Base-by-base conservation (phyloP, 2,329 filamentous ascomycete genomes). In the Harringtonia aguacate region DNA sequence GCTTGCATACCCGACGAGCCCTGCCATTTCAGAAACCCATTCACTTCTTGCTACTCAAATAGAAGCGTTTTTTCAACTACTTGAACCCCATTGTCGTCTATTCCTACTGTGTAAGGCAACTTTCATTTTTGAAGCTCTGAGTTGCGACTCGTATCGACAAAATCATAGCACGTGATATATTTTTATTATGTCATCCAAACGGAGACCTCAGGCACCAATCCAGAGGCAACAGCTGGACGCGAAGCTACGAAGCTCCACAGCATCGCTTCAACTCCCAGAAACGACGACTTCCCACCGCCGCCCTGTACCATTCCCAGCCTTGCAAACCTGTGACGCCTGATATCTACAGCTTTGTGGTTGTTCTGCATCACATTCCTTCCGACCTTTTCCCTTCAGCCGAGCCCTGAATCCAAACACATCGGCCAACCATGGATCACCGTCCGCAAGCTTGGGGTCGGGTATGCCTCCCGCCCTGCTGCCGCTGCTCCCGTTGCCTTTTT, bases 401-500 rank as follows among this genome's bases (percentile, higher is more conserved):
- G n/a, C n/a, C 29, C 13, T 13, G 8, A 22, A 27, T 30, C 27
- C 24, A 13, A 21, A 18, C 4, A 14, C 35, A 29, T 17, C 8
- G 20, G 18, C 38, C 30, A n/a, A 41, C 18, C 53, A 84, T 84
- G 80, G 81, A 84, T 65, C 80, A 84, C 66, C 75, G 79, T 65
- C 80, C 80, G 58, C 77, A 83, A 69, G 75, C 74, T 58, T 84
- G 80, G 80, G 80, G 80, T 53, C 77, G 80, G 68, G 79, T 84
- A 74, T 60, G 78, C n/a, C n/a, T n/a, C n/a, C n/a, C n/a, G n/a
- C n/a, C n/a, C n/a, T 69, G 48, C 10, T 27, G 24, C 24, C 24
- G 10, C 24, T 27, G 41, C 31, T 37, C 22, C 28, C 17, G 28
- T 44, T 30, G 38, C 44, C 42, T 31, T 21, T 13, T 27, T n/a